Conservation (phyloP, 306 rosid species). For the Erythrophleum fordii region DNA sequence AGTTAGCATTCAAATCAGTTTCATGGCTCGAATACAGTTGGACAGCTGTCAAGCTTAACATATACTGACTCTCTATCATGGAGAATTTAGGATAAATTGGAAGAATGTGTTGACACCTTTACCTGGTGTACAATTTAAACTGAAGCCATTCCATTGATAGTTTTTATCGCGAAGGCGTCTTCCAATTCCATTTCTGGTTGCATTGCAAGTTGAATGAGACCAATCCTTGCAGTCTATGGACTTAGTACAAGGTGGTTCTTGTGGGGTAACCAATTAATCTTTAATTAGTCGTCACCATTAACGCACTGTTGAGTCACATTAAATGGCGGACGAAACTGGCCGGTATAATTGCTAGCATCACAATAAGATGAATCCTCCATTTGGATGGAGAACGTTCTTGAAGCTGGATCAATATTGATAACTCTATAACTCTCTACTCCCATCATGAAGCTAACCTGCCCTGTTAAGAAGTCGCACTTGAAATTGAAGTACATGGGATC, state of each 20-base stretch:
- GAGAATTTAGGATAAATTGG: neutral
- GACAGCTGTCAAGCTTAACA: no score
- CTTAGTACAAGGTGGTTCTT: slow-evolving; percentile 35
- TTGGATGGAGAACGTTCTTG: neutral
- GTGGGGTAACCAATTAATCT: slow-evolving; percentile 41
- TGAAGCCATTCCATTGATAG: slow-evolving; percentile 35
- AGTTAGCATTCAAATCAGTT: no score
- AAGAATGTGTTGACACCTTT: no score
- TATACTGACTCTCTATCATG: no score
- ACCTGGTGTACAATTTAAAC: slow-evolving; percentile 13
- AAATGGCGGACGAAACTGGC: slow-evolving; percentile 20
- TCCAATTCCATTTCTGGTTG: neutral
- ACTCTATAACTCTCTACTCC: neutral
- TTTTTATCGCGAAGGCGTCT: slow-evolving; percentile 43
- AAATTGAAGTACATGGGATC: slow-evolving; percentile 46
- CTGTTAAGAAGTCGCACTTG: slow-evolving; percentile 13
- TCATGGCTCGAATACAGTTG: no score
- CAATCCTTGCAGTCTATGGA: slow-evolving; percentile 31
- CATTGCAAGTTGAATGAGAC: slow-evolving; percentile 49
- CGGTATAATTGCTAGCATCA: neutral
- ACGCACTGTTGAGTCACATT: neutral
- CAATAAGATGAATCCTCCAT: neutral
- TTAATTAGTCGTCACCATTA: neutral
- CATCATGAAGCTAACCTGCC: slow-evolving; percentile 32
- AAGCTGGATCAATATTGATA: neutral